phyloP scores from a whole-genome alignment of 2,329 filamentous ascomycete genomes.

The Sporothrix inflata region DNA sequence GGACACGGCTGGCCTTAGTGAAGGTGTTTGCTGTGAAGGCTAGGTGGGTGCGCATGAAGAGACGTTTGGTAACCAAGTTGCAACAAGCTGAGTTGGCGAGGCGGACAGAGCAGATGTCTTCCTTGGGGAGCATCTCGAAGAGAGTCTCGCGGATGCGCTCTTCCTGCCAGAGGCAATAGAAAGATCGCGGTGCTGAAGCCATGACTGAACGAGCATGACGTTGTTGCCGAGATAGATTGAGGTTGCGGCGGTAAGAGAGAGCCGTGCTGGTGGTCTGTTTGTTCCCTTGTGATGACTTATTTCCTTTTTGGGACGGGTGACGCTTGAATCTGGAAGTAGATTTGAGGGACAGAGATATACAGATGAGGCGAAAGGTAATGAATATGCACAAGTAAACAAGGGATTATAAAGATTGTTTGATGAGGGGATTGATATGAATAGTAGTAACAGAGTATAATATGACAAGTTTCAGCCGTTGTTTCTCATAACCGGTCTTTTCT shows the following conservation, averaged over 20 bases:
- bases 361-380: slow-evolving; percentile 3
- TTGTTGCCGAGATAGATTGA: slow-evolving; percentile 5
- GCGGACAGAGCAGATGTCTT: slow-evolving; percentile 63
- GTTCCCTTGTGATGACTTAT: not conserved
- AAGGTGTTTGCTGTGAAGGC: slow-evolving; percentile 76
- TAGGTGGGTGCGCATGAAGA: slow-evolving; percentile 70
- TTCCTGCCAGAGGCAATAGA: slow-evolving; percentile 61
- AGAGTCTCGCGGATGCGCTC: slow-evolving; percentile 54
- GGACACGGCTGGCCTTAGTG: slow-evolving; percentile 71
- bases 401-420: not conserved
- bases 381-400: slow-evolving; percentile 16
- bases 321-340: not conserved
- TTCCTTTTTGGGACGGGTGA: slow-evolving; percentile 12
- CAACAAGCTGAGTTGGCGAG: slow-evolving; percentile 71
- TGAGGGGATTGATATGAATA: not conserved
- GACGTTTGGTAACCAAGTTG: slow-evolving; percentile 67
- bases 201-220: slow-evolving; percentile 55
- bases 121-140: slow-evolving; percentile 53
- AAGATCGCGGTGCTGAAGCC: slow-evolving; percentile 54
- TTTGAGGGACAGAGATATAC: slow-evolving; percentile 14
- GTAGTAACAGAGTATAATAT: slow-evolving; percentile 13
- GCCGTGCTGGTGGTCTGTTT: not conserved
- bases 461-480: slow-evolving; percentile 2
- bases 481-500: slow-evolving; percentile 21
- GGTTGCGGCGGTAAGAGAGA: not conserved